Percentiles rank a stretch among this genome's conserved stretches.
phyloP scores from a whole-genome alignment of 306 rosid species.

The Quillaja saponaria region DNA sequence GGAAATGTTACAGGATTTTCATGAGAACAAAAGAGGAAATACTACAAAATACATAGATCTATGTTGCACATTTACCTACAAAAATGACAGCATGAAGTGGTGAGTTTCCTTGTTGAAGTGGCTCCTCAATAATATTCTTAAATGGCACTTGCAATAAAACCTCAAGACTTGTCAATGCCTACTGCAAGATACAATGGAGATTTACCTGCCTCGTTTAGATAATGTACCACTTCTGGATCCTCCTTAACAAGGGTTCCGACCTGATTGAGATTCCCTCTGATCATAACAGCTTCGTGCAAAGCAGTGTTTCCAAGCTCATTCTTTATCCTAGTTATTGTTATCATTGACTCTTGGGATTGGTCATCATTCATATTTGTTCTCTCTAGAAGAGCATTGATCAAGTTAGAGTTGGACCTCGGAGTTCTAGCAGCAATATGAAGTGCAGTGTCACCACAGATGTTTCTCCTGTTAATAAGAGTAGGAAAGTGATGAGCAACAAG shows the following conservation, averaged over 20 bases:
- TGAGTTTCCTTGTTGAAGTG: too few relatives aligned
- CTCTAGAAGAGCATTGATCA: background rate
- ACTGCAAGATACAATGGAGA: conserved; percentile 7
- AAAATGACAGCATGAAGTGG: too few relatives aligned
- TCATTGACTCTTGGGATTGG: too few relatives aligned
- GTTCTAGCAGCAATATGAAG: conserved; percentile 5
- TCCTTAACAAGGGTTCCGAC: background rate
- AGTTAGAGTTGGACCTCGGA: background rate
- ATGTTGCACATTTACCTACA: too few relatives aligned
- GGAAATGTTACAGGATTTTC: too few relatives aligned
- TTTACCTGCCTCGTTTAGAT: background rate
- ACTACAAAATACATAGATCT: too few relatives aligned
- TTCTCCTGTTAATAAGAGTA: background rate
- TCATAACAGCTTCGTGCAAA: background rate
- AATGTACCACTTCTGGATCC: background rate
- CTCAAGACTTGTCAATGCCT: background rate
- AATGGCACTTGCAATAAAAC: too few relatives aligned
- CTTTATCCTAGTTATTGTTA: background rate
- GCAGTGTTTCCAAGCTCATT: background rate
- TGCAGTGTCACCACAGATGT: background rate
- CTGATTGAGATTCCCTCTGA: background rate
- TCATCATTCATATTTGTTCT: too few relatives aligned
- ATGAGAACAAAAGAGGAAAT: too few relatives aligned
- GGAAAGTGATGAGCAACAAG: background rate
- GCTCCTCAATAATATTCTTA: too few relatives aligned